Conservation (phyloP, 129 eudicot species). For the Oenanthe sinensis region DNA sequence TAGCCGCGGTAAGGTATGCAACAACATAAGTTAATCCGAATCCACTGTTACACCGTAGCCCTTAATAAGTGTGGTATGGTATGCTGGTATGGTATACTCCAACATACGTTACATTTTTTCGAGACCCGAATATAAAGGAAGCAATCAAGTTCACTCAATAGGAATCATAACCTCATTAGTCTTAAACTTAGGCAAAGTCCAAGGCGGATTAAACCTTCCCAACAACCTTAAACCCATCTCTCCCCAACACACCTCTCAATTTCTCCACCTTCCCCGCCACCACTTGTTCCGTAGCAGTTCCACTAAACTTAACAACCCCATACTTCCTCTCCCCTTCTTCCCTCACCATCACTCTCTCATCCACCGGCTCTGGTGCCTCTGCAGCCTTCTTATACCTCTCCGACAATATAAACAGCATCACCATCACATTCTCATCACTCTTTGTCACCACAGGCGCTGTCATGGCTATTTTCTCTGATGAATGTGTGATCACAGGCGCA, state of each 20-base stretch:
- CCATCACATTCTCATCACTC: constrained; percentile 26
- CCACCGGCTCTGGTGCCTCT: constrained; percentile 88
- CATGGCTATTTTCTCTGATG: constrained; percentile 63
- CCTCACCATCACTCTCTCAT: constrained; percentile 87
- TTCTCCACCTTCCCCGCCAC: constrained; percentile 56
- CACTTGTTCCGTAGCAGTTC: constrained; percentile 54
- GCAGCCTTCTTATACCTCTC: constrained; percentile 52
- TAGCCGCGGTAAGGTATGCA: too few species aligned
- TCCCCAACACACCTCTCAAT: constrained; percentile 52
- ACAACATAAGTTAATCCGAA: too few species aligned
- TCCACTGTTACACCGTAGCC: too few species aligned
- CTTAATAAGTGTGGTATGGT: too few species aligned
- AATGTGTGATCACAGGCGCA: constrained; percentile 63
- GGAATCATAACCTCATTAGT: constrained; percentile 83
- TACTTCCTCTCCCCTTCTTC: constrained; percentile 72
- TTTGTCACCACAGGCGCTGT: constrained; percentile 69
- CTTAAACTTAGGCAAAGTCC: constrained; percentile 76
- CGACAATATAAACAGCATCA: constrained; percentile 68
- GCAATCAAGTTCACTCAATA: constrained; percentile 28
- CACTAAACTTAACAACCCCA: constrained; percentile 74
- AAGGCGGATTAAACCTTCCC: constrained; percentile 87
- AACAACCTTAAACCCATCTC: constrained; percentile 54
- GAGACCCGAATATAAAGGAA: too few species aligned
- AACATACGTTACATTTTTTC: too few species aligned
- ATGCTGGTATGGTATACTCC: too few species aligned